Evolutionary conservation across 23 red algal species (phyloP), one percentile per base, ranked within the genome.

Genomic region (Gracilaria domingensis): DNA sequence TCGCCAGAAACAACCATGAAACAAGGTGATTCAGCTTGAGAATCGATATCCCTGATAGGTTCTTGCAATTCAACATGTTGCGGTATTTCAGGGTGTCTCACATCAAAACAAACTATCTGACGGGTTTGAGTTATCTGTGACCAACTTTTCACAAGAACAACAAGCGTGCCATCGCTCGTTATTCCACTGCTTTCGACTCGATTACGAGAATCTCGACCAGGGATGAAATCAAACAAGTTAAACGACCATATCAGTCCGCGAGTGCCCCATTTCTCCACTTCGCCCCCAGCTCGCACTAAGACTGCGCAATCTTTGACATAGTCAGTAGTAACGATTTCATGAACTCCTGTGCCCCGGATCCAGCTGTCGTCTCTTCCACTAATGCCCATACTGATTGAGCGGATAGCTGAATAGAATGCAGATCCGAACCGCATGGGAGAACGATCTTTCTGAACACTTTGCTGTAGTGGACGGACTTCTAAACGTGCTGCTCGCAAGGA

Each of bases 371-470:
- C 77, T 42, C 76, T 26, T 44, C 65, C 76, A 1, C 75, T 77
- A 82, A 51, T 58, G 13, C 62, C 84, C 23, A 50, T 75, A 20
- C 88, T 75, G 55, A 91, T 71, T 32, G 78, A 66, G 20, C 77
- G 56, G 20, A 81, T 82, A 17, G 88, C 88, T 1, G 88, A 91
- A 82, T 82, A 91, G 83, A 91, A 91, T 50, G 59, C 78, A 47
- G 75, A 66, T 53, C 88, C 88, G 39, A 91, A 91, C 44, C 62
- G 67, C 25, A 78, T 3, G 2, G 85, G 80, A 24, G 60, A 66
- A 60, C 69, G 62, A 40, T 79, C 85, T 16, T 45, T 71, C 0
- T 55, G 60, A 7, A 49, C 23, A 50, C 29, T 11, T 39, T 74
- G 48, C 35, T 66, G 45, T 34, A 91, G 66, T 39, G 88, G 76